These are phyloP conservation scores for Trypanosoma cruzi DNA, from an alignment of 208 protist genomes.

Conservation along the genomic window DNA sequence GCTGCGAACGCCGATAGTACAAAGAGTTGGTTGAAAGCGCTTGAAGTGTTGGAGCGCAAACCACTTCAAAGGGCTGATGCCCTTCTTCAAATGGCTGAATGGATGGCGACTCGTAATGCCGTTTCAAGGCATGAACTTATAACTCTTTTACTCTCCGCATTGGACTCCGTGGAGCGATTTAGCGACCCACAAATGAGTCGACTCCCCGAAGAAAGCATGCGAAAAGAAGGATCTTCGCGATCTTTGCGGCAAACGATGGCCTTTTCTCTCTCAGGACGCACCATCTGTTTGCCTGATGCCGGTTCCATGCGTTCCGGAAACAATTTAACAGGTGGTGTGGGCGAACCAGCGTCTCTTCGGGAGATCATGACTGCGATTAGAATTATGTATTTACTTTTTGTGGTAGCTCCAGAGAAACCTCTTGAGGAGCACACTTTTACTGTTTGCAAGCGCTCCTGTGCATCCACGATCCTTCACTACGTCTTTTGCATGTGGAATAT, in stretches of 20 bases:
- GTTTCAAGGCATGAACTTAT: slow-evolving; percentile 29
- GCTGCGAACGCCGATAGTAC: slow-evolving; percentile 26
- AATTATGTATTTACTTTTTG: slow-evolving; percentile 43
- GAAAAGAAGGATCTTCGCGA: neutral
- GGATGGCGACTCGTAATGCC: slow-evolving; percentile 24
- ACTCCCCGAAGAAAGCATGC: neutral
- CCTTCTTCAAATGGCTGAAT: slow-evolving; percentile 43
- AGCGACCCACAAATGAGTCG: neutral
- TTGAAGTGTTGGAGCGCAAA: slow-evolving; percentile 39
- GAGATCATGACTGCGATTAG: slow-evolving; percentile 38
- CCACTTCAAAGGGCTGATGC: slow-evolving; percentile 44
- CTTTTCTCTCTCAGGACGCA: slow-evolving; percentile 16
- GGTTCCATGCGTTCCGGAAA: neutral
- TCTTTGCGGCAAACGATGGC: slow-evolving; percentile 16
- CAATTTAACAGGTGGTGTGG: neutral
- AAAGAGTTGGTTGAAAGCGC: slow-evolving; percentile 49
- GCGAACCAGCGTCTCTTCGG: slow-evolving; percentile 21
- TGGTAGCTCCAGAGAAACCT: slow-evolving; percentile 20
- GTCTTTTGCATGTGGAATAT: slow-evolving; percentile 62
- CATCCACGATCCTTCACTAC: slow-evolving; percentile 66
- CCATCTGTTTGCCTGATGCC: neutral
- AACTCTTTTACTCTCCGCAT: slow-evolving; percentile 34
- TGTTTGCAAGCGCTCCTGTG: slow-evolving; percentile 38
- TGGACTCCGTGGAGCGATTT: slow-evolving; percentile 37
- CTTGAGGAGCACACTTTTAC: neutral